Base-by-base conservation (phyloP, 345 rosid species). In the Euphorbia pulcherrima region DNA sequence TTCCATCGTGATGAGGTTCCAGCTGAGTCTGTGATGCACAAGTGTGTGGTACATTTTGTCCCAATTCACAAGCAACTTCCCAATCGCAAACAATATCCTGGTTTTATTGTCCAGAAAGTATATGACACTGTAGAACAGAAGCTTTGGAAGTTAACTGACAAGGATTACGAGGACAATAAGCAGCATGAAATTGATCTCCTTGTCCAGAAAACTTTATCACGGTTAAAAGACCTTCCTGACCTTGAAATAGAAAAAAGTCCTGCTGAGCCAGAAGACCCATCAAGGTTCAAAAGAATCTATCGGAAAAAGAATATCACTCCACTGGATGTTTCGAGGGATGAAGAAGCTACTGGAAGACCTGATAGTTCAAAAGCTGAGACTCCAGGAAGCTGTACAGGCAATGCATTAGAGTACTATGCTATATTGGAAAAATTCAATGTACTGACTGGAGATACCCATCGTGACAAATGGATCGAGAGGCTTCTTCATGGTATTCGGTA, bases 11-110 rank as follows among this genome's bases (percentile, higher is more conserved):
- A 94, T 76, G 97, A 88, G 75, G 89, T 89, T 63, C 99, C 99
- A 3, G 97, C 99, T 5, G 99, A 89, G 65, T 89, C 99, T 63
- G 97, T 91, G 74, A 91, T 94, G 99, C 97, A 94, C 76, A 89
- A 87, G 75, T 94, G 99, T 57, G 86, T 94, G 64, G 99, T 91
- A 72, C 97, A 94, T 71, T 94, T 94, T 62, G 88, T 94, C 70
- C 99, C 97, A 2, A 77, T 78, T 56, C 82, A 89, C 81, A 94
- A 94, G 78, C 96, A 91, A 69, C 83, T 94, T 53, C 99, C 99
- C 1, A 71, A 61, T 52, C 96, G 97, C 40, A 80, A 89, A 73
- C 85, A 81, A 12, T 72, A 89, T 79, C 99, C 97, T 60, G 97
- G 99, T 18, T 94, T 94, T 71, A 91, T 94, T 62, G 99, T 94